phyloP scores from a whole-genome alignment of 225 moss, liverwort and hornwort genomes.

The Climacium dendroides region DNA sequence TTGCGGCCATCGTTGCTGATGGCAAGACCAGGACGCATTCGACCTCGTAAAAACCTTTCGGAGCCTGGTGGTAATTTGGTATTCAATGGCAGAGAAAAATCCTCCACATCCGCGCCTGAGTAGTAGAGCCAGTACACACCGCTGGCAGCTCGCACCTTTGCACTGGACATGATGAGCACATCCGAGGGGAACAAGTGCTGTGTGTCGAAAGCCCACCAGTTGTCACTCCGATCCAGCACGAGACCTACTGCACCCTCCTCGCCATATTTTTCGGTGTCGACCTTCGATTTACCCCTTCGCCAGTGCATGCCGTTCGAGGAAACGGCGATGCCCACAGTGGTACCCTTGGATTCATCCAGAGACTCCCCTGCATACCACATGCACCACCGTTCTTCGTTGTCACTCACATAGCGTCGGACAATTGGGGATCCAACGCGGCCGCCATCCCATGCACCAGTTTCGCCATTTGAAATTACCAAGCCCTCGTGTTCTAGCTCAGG shows the following conservation, averaged over 20 bases:
- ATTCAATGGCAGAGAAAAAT: background rate
- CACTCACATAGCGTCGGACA: constrained; percentile 41
- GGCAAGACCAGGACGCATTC: constrained; percentile 43
- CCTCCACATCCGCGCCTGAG: constrained; percentile 27
- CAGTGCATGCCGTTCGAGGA: constrained; percentile 51
- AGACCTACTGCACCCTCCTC: constrained; percentile 37
- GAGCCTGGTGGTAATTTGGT: background rate
- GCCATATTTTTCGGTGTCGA: constrained; percentile 22
- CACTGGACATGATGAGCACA: constrained; percentile 51
- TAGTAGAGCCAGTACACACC: constrained; percentile 58
- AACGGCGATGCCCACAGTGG: constrained; percentile 25
- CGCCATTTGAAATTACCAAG: constrained; percentile 21
- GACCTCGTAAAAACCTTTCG: background rate
- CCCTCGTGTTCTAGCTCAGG: constrained; percentile 23
- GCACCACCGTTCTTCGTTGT: constrained; percentile 52
- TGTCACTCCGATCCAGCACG: constrained; percentile 35
- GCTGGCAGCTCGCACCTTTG: constrained; percentile 38
- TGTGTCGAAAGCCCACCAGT: constrained; percentile 56
- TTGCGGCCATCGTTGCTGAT: constrained; percentile 54
- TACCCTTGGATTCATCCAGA: constrained; percentile 6
- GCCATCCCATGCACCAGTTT: constrained; percentile 20
- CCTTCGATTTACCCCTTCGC: constrained; percentile 28
- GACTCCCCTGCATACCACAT: constrained; percentile 43
- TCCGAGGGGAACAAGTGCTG: constrained; percentile 42
- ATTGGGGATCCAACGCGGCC: constrained; percentile 28